These are phyloP conservation scores for Endothia cerciana DNA, from an alignment of 2,329 filamentous ascomycete species.

Conservation along the genomic window DNA sequence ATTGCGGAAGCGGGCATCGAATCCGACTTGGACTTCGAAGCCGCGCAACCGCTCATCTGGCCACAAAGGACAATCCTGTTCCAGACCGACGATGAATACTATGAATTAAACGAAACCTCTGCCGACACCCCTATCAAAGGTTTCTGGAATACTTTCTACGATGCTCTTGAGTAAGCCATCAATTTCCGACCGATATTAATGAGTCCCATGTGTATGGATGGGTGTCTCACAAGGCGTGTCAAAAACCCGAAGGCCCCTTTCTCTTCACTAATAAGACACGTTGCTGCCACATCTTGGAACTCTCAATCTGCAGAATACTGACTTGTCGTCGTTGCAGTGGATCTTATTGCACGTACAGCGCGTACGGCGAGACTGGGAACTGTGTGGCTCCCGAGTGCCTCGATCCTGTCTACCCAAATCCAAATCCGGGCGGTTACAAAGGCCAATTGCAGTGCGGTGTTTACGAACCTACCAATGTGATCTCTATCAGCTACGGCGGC, in stretches of 20 bases:
- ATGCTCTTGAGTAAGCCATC: neutral
- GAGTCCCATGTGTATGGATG: no score
- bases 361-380: constrained; percentile 51
- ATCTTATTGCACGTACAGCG: constrained; percentile 45
- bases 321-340: neutral
- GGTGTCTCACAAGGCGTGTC: neutral
- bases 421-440: constrained; percentile 52
- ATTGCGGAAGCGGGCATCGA: constrained; percentile 35
- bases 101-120: constrained; percentile 31
- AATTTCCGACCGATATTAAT: no score
- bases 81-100: constrained; percentile 36
- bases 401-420: constrained; percentile 53
- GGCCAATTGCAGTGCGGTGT: constrained; percentile 41
- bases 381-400: constrained; percentile 40
- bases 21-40: constrained; percentile 52
- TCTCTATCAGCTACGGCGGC: constrained; percentile 48
- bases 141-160: constrained; percentile 19
- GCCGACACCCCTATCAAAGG: constrained; percentile 4
- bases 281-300: neutral
- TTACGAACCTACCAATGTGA: constrained; percentile 52
- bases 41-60: constrained; percentile 52
- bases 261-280: neutral
- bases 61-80: constrained; percentile 47
- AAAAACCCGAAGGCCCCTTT: neutral
- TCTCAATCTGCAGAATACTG: neutral